Base-by-base conservation (phyloP, 768 basidiomycete species). In the Udeniomyces megalosporus region DNA sequence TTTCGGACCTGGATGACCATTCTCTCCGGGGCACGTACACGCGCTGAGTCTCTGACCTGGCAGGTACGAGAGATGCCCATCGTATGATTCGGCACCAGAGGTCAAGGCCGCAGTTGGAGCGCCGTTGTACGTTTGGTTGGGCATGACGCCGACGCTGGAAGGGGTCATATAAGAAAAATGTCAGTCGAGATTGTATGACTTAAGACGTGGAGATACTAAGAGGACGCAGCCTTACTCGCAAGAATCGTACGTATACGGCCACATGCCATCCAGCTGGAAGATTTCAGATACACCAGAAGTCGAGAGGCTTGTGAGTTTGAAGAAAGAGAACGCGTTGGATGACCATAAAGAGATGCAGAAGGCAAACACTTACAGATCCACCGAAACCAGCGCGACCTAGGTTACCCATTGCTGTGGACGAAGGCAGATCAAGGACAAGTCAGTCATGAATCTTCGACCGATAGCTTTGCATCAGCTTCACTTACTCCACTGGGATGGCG, bases 1-100 rank as follows among this genome's bases (percentile, higher is more conserved):
- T 52, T 81, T 73, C 26, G 91, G 91, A 10, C 92, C 92, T 3
- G 92, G 92, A 73, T 95, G 91, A 8, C 67, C 69, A 8, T 82
- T 77, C 73, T 92, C 86, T 28, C 83, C 82, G 14, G 78, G 73
- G 70, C 93, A 96, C 2, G 93, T 96, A 73, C 93, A 96, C 50
- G 85, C 77, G 6, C 86, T 88, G 29, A 95, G 76, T 57, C 61
- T 24, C 28, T 95, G 91, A 14, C 93, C 93, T 1, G 84, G 86
- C 48, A 95, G 84, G 71, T 78, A 95, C 0, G 87, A 89, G 26
- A 96, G 75, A 10, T 76, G 78, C 48, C 77, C 78, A 58, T 76
- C 76, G 51, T 79, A 75, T 2, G 75, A 69, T 17, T n/a, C 17
- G 68, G 86, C 85, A 15, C 88, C 88, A 55, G 78, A 77, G 20